A percentile compares a stretch with the other conserved stretches of the same genome.
Conservation (phyloP, 2,329 filamentous ascomycete genomes). For the Alternaria viburni region DNA sequence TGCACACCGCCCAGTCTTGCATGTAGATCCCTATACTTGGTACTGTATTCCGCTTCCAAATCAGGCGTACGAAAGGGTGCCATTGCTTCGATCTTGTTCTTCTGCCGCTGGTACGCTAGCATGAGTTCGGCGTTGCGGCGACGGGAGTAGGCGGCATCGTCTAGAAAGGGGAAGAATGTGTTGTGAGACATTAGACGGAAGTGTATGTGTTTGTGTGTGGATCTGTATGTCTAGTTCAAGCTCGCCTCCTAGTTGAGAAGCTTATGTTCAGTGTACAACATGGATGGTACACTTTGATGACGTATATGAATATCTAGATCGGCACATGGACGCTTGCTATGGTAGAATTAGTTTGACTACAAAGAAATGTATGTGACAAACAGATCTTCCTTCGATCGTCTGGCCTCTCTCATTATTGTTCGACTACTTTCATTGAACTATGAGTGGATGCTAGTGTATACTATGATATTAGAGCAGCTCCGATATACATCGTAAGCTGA, state of each 20-base stretch:
- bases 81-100: neutral
- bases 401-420: neutral
- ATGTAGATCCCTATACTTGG: neutral
- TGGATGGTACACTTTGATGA: neutral
- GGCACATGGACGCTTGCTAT: neutral
- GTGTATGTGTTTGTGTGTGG: neutral
- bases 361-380: neutral
- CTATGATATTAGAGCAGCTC: neutral
- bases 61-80: neutral
- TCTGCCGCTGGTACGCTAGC: neutral
- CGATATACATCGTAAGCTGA: neutral
- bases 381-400: neutral
- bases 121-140: neutral
- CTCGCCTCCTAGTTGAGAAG: neutral
- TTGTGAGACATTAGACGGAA: neutral
- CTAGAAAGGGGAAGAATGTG: neutral
- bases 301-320: neutral
- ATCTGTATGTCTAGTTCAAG: neutral
- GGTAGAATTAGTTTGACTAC: neutral
- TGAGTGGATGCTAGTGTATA: neutral
- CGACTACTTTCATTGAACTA: neutral
- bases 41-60: neutral
- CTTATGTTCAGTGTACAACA: neutral
- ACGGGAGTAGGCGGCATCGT: neutral
- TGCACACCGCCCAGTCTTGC: neutral